Evolutionary conservation across 2,329 filamentous ascomycete genomes (phyloP), one percentile per base, ranked within the genome.

Genomic region (Tolypocladium cylindrosporum): DNA sequence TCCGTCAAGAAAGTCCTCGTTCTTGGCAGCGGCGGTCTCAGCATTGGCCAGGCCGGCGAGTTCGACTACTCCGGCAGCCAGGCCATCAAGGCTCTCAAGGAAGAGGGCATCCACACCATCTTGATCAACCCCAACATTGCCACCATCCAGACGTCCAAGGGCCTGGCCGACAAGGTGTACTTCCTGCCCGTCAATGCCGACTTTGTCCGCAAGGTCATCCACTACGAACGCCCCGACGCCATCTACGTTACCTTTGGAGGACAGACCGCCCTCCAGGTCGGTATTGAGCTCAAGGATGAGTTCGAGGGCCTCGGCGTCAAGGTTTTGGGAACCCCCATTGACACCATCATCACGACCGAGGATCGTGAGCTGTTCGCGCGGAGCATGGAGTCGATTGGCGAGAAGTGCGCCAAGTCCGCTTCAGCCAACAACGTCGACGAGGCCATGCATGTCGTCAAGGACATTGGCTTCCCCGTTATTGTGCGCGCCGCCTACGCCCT

Each of bases 41-140:
- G 90, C 73, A 99, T 99, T 72, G 94, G 94, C 16, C 94, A 99
- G 74, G 94, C 94, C 63, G 94, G 94, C 73, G 94, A 99, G 74
- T 99, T 99, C 65, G 94, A 99, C 72, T 99, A 99, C 78, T 97
- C 94, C 57, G 94, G 94, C 62, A 95, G 90, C 73, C 94, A 99
- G 75, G 94, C 93, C 52, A 97, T 99, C 80, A 99, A 99, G 79
- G 94, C 94, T 42, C 72, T 99, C 67, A 97, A 97, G 76, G 89
- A 97, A 73, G 94, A 97, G 75, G 93, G 92, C 61, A 97, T 97
- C 67, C 97, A 97, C 79, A 97, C 94, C 3, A 88, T 99, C 62
- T 80, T 99, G 62, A 97, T 99, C 81, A 99, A 99, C 77, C 94
- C 94, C 59, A 99, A 99, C 72, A 97, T 99, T 71, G 94, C 94